Base-by-base conservation (phyloP, 805 yeast genomes). In the Saccharomycopsis lassenensis region DNA sequence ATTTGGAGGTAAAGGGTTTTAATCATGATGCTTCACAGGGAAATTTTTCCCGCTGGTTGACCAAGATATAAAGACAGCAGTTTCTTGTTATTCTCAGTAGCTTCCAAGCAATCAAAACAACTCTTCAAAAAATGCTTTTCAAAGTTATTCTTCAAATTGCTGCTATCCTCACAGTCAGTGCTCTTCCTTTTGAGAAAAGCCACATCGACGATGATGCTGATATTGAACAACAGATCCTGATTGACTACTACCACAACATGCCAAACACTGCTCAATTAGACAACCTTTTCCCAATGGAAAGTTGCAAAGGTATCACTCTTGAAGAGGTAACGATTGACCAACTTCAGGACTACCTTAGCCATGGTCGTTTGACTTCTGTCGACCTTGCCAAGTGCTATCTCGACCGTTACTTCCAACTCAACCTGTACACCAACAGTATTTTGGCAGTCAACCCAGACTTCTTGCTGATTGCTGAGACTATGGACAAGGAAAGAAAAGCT, bases 141-240 rank as follows among this genome's bases (percentile, higher is more conserved):
- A n/a, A n/a, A n/a, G n/a, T n/a, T n/a, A n/a, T n/a, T n/a, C n/a
- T 55, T 12, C 30, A 57, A 57, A 54, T 61, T 52, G 55, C 55
- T 58, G 59, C 60, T 56, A 53, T 57, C 30, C 30, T n/a, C 12
- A 27, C 12, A 14, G 30, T n/a, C n/a, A n/a, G n/a, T n/a, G n/a
- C n/a, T n/a, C n/a, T n/a, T n/a, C n/a, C n/a, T n/a, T n/a, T n/a
- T n/a, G n/a, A n/a, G n/a, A n/a, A n/a, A n/a, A n/a, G n/a, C n/a
- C n/a, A n/a, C n/a, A n/a, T n/a, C n/a, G n/a, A n/a, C n/a, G n/a
- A n/a, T n/a, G n/a, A n/a, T n/a, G n/a, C n/a, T n/a, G n/a, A n/a
- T n/a, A n/a, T n/a, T n/a, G n/a, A n/a, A n/a, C n/a, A n/a, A n/a
- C n/a, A 57, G 59, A 59, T 61, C n/a, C n/a, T n/a, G n/a, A n/a